Percentiles rank a stretch among this genome's conserved stretches.
These are phyloP conservation scores for Candida michaelii DNA, from an alignment of 805 yeast species.

Conservation along the genomic window DNA sequence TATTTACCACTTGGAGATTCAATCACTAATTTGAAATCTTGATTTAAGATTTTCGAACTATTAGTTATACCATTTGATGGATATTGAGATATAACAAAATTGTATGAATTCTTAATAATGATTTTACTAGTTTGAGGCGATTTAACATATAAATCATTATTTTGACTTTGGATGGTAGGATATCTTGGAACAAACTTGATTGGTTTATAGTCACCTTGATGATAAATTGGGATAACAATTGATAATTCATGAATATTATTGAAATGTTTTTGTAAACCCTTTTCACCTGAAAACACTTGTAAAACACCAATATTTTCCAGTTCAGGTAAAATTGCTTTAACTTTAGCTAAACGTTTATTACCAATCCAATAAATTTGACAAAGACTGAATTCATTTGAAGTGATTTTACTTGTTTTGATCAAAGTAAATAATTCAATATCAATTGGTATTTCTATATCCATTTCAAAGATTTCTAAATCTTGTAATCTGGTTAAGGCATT, in stretches of 20 bases:
- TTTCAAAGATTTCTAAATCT: constrained; percentile 77
- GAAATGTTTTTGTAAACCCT: constrained; percentile 56
- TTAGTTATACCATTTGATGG: constrained; percentile 52
- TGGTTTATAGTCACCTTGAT: constrained; percentile 61
- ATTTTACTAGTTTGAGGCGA: constrained; percentile 80
- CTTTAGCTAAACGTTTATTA: constrained; percentile 60
- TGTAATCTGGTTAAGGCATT: constrained; percentile 70
- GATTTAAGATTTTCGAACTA: constrained; percentile 31
- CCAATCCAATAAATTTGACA: constrained; percentile 79
- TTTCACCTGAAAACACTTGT: constrained; percentile 69
- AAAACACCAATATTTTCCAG: constrained; percentile 67
- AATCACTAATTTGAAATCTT: constrained; percentile 60
- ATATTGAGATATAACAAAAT: constrained; percentile 62
- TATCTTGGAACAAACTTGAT: constrained; percentile 69
- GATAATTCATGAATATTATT: constrained; percentile 68
- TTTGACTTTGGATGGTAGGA: constrained; percentile 67
- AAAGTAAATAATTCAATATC: constrained; percentile 67
- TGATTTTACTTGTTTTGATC: constrained; percentile 50
- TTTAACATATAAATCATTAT: constrained; percentile 74
- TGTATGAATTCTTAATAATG: constrained; percentile 55
- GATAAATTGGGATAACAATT: constrained; percentile 72
- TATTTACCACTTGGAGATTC: constrained; percentile 86
- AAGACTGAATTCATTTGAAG: constrained; percentile 55
- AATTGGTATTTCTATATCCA: constrained; percentile 69
- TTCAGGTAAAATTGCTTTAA: constrained; percentile 80